These are phyloP conservation scores for Cryptosporidium ryanae DNA, from an alignment of 169 alveolate species.

Conservation along the genomic window DNA sequence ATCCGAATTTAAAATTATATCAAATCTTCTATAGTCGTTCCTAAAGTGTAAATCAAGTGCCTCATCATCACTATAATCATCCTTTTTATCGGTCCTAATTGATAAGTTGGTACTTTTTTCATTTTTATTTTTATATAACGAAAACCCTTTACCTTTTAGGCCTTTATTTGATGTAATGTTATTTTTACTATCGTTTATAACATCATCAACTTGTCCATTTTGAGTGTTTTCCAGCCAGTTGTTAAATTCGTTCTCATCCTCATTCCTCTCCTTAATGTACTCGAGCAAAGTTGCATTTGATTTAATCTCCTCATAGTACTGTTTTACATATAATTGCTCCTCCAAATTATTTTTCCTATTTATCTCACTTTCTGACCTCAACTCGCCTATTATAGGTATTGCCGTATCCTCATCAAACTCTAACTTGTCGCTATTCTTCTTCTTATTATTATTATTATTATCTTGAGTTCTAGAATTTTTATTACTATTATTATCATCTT, in stretches of 20 bases:
- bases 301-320: conserved; percentile 29
- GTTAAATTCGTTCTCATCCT: background rate
- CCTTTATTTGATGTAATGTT: too few relatives aligned
- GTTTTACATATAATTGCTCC: conserved; percentile 11
- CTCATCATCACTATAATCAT: conserved; percentile 39
- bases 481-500: background rate
- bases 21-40: conserved; percentile 59
- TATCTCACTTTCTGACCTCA: conserved; percentile 4
- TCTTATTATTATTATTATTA: background rate
- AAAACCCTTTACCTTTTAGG: too few relatives aligned
- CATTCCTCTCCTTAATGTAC: conserved; percentile 3
- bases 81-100: background rate
- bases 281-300: conserved; percentile 1
- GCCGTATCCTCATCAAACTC: background rate
- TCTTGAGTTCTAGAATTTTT: background rate
- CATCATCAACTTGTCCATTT: too few relatives aligned
- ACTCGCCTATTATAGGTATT: conserved; percentile 32
- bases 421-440: background rate
- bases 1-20: conserved; percentile 14
- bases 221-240: conserved; percentile 17
- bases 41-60: conserved; percentile 45
- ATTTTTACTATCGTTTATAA: background rate
- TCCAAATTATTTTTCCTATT: conserved; percentile 22
- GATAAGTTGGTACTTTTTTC: background rate
- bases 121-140: background rate